Percentiles rank a stretch among this genome's conserved stretches.
Conservation (phyloP, 257 asterid species). For the Salvia hispanica region DNA sequence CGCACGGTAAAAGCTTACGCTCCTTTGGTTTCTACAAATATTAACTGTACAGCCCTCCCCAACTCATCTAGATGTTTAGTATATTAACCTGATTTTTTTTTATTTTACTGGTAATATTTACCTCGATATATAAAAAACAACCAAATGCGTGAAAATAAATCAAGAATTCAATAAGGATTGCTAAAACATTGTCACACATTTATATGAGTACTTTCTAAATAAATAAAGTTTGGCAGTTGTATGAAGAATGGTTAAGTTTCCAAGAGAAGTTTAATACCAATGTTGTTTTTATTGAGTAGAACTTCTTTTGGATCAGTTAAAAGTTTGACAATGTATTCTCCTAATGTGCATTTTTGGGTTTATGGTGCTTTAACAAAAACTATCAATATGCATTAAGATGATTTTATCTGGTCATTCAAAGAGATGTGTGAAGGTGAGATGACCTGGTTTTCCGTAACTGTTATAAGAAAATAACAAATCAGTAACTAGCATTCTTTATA, state of each 20-base stretch:
- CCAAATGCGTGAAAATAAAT: not conserved
- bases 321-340: not conserved
- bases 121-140: not conserved
- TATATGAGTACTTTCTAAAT: not conserved
- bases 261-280: not conserved
- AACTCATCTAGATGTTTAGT: not conserved
- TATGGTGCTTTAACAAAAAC: not conserved
- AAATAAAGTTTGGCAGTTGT: not conserved
- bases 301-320: not conserved
- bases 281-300: not conserved
- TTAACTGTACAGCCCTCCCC: conserved; percentile 17
- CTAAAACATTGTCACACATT: too few species aligned
- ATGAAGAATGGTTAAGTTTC: not conserved
- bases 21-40: conserved; percentile 15
- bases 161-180: not conserved
- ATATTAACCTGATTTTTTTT: not conserved
- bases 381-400: not conserved
- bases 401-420: conserved; percentile 1
- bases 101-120: conserved; percentile 19
- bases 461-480: not conserved
- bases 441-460: conserved; percentile 7
- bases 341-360: not conserved
- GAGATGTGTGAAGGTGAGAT: conserved; percentile 9
- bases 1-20: conserved; percentile 69
- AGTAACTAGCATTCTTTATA: not conserved